Evolutionary conservation across 2,329 filamentous ascomycete genomes (phyloP), one percentile per base, ranked within the genome.

Genomic region (Penicillium sp.): DNA sequence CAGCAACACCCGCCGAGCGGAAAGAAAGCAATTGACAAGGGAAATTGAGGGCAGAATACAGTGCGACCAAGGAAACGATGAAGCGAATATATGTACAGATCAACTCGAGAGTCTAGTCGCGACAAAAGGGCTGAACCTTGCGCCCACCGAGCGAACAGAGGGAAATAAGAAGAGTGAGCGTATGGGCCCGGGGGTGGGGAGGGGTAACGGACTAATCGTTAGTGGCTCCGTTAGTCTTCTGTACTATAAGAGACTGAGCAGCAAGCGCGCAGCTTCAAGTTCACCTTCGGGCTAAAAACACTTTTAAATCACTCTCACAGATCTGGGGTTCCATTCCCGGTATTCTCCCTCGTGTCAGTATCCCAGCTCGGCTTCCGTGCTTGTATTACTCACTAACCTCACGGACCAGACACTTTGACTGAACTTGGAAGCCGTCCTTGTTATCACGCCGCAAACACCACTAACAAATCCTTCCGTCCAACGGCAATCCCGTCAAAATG

Each of bases 131-230:
- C 31, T 23, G 56, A n/a, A 35, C 13, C 13, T 29, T 21, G n/a
- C 26, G 38, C 35, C 31, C 60, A 31, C 49, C 45, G 56, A 50
- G 61, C 55, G 60, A 54, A 35, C 44, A 21, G 57, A 57, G 53
- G 58, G 31, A 57, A 58, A 58, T 29, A 55, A 46, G 35, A 61
- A 52, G 60, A 61, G 58, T 58, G 60, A 56, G 38, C 30, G 21
- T 26, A 54, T 48, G 38, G 63, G 58, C 64, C 65, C 59, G 66
- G 63, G 65, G 65, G 66, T 68, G 66, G 66, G 65, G 66, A 68
- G 66, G 66, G 66, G 66, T 68, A 67, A 65, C 23, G 44, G 64
- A 63, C 65, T 50, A 62, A 63, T 58, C 30, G 45, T 41, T 51
- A 59, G 51, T 60, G 56, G 56, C 53, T 57, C 50, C 41, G 49